phyloP scores from a whole-genome alignment of 495 filamentous ascomycete genomes.

The Penicillium paxilli region DNA sequence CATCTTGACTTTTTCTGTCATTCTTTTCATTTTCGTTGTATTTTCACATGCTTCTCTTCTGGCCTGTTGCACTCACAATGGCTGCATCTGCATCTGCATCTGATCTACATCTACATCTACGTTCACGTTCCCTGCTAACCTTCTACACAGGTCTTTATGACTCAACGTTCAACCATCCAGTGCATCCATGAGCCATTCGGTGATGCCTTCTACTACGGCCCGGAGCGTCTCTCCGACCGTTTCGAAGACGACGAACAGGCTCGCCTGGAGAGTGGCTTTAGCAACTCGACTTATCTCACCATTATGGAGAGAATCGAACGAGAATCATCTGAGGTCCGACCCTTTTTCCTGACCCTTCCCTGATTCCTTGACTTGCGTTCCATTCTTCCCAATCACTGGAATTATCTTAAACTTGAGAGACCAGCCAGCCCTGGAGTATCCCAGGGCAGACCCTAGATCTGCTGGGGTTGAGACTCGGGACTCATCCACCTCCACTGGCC shows the following conservation, averaged over 20 bases:
- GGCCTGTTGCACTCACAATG: background rate
- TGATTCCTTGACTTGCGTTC: too few relatives aligned
- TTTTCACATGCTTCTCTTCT: too few relatives aligned
- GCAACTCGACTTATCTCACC: slow-evolving; percentile 70
- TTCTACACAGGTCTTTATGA: slow-evolving; percentile 84
- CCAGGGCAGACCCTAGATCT: too few relatives aligned
- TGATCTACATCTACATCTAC: background rate
- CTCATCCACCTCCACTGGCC: too few relatives aligned
- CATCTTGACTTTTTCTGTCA: background rate
- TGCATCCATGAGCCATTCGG: slow-evolving; percentile 96
- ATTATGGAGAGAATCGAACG: slow-evolving; percentile 70
- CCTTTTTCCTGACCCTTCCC: slow-evolving; percentile 26
- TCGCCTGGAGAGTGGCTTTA: slow-evolving; percentile 72
- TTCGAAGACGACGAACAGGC: slow-evolving; percentile 72
- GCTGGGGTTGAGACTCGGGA: too few relatives aligned
- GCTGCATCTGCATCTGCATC: background rate
- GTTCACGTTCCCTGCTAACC: slow-evolving; percentile 2
- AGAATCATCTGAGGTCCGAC: slow-evolving; percentile 65
- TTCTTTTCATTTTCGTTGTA: background rate
- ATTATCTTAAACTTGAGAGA: too few relatives aligned
- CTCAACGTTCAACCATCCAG: slow-evolving; percentile 70
- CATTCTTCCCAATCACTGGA: too few relatives aligned
- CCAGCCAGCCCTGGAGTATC: too few relatives aligned
- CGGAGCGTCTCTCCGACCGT: slow-evolving; percentile 75
- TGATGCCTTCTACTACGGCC: slow-evolving; percentile 93